phyloP scores from a whole-genome alignment of 768 basidiomycete genomes.

The Tremella fuciformis region DNA sequence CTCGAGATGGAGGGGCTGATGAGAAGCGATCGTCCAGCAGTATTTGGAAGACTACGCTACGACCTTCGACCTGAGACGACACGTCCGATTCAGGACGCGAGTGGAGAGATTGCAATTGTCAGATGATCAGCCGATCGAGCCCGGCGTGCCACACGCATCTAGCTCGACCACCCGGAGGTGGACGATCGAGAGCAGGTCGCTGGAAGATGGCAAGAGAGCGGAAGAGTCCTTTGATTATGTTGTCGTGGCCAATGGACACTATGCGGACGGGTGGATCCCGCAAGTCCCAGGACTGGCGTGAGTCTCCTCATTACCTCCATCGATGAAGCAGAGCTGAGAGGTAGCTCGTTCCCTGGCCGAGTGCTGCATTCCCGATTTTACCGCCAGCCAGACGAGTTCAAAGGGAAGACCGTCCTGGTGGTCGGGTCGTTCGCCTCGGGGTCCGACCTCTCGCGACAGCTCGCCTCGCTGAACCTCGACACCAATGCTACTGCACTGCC shows the following conservation, averaged over 20 bases:
- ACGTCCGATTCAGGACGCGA: slow-evolving; percentile 63
- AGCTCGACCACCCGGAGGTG: not conserved
- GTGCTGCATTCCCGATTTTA: slow-evolving; percentile 52
- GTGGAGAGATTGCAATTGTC: slow-evolving; percentile 52
- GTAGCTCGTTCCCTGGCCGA: slow-evolving; percentile 43
- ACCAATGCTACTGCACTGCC: not conserved
- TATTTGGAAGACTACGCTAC: slow-evolving; percentile 69
- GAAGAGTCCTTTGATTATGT: slow-evolving; percentile 47
- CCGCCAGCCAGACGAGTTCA: slow-evolving; percentile 36
- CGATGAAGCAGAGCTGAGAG: not conserved
- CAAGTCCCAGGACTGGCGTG: slow-evolving; percentile 41
- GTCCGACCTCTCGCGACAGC: slow-evolving; percentile 48
- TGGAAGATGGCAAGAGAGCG: not conserved
- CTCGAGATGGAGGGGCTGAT: not conserved
- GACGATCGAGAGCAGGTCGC: not conserved
- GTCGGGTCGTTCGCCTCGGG: slow-evolving; percentile 54
- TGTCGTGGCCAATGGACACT: slow-evolving; percentile 51
- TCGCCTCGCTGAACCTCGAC: slow-evolving; percentile 24
- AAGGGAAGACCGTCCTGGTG: slow-evolving; percentile 49
- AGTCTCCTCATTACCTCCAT: slow-evolving; percentile 9
- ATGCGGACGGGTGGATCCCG: slow-evolving; percentile 50
- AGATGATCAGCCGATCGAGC: not conserved
- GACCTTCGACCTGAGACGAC: slow-evolving; percentile 61
- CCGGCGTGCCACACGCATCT: not conserved
- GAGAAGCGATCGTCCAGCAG: slow-evolving; percentile 50